Base-by-base conservation (phyloP, 768 basidiomycete species). In the Fomitopsis pulvina region DNA sequence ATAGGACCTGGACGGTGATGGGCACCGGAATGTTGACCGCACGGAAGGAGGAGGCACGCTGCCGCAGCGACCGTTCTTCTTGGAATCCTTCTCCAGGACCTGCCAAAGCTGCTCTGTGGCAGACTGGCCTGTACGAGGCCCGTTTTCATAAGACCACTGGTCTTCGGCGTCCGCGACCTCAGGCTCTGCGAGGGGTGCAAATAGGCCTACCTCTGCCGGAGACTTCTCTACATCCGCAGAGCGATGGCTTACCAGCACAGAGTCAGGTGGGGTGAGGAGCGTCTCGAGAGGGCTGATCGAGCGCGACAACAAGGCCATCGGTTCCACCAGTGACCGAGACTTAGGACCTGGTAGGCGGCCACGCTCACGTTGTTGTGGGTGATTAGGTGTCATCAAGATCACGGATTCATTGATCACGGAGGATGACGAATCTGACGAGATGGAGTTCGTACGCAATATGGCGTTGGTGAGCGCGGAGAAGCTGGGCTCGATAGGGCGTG, bases 231-330 rank as follows among this genome's bases (percentile, higher is more conserved):
- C 25, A 28, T 3, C 25, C 43, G n/a, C 32, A 8, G 32, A 37
- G 21, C 8, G 25, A 16, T 26, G 45, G 45, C 12, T 7, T 5
- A 38, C 22, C 9, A 40, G 18, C 51, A 51, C 9, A 48, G 47
- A 27, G 28, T 62, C 64, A 3, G 54, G 39, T 1, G 80, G 80
- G 0, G 78, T 80, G 6, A 65, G 56, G 0, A 76, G 76, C 1
- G 69, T 65, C 8, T 73, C 61, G 51, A 73, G 74, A 0, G 76
- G 76, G 60, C 76, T 78, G 7, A 70, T 66, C 4, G 76, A 78
- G 18, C 76, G 72, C 8, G 75, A 76, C 18, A 56, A 47, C 10
- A 60, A 66, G 54, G 38, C 44, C 30, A 39, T 43, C 24, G 37
- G 42, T 30, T 38, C 22, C 25, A 20, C 29, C 14, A 34, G 49